Percentiles rank a stretch among this genome's conserved stretches.
Evolutionary conservation across 805 yeast species (phyloP).

Genomic region (Wickerhamiella sorbophila): DNA sequence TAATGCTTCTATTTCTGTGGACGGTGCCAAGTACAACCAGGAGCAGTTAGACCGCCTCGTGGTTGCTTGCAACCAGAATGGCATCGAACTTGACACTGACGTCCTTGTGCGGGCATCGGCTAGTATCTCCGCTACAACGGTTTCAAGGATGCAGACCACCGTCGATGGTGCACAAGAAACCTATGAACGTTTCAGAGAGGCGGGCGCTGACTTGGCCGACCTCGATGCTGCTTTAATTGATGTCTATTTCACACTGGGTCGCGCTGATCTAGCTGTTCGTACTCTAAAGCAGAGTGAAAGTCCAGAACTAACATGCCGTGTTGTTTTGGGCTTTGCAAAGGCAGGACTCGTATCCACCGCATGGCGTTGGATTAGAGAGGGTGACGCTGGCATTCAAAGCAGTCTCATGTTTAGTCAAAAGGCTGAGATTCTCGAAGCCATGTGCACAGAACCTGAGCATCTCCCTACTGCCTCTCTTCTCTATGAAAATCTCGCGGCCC

Average conservation of each 20-base stretch:
- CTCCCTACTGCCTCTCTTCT: slow-evolving; percentile 14
- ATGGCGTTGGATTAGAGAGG: slow-evolving; percentile 9
- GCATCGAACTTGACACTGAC: slow-evolving; percentile 5
- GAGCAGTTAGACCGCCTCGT: slow-evolving; percentile 9
- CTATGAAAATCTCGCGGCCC: slow-evolving; percentile 16
- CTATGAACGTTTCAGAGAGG: slow-evolving; percentile 5
- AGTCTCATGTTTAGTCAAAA: background rate
- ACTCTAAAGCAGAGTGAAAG: background rate
- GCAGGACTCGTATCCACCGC: slow-evolving; percentile 10
- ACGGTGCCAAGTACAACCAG: slow-evolving; percentile 5
- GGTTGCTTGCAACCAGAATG: slow-evolving; percentile 5
- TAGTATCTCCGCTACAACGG: background rate
- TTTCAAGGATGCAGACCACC: slow-evolving; percentile 4
- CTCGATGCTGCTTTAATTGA: background rate
- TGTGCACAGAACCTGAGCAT: slow-evolving; percentile 4
- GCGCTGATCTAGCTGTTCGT: background rate
- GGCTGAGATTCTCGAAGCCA: background rate
- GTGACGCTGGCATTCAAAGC: background rate
- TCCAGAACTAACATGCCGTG: background rate
- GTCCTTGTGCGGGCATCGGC: background rate
- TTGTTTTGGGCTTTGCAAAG: slow-evolving; percentile 10
- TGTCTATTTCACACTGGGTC: background rate
- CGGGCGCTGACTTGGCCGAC: background rate
- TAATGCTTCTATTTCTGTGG: slow-evolving; percentile 8
- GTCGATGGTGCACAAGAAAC: slow-evolving; percentile 5